These are phyloP conservation scores for Alternaria triticina DNA, from an alignment of 2,329 filamentous ascomycete genomes.

Conservation along the genomic window DNA sequence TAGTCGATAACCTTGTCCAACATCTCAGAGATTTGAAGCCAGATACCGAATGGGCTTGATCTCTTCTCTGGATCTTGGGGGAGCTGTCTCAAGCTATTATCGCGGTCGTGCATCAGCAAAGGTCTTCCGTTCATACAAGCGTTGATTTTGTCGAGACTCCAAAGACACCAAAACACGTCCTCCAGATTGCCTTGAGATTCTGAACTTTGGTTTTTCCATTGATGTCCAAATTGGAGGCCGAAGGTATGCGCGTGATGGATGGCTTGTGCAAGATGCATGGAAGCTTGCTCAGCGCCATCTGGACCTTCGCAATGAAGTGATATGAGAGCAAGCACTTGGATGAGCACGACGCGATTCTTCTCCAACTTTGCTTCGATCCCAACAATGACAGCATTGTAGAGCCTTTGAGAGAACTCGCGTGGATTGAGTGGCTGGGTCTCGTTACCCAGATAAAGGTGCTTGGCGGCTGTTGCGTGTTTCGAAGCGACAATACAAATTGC, in stretches of 20 bases:
- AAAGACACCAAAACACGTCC: slow-evolving; percentile 58
- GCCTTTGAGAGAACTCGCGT: slow-evolving; percentile 53
- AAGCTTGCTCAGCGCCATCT: slow-evolving; percentile 56
- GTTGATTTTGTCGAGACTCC: slow-evolving; percentile 57
- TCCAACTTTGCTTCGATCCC: slow-evolving; percentile 51
- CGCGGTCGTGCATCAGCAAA: slow-evolving; percentile 56
- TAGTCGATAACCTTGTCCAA: slow-evolving; percentile 56
- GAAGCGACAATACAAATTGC: slow-evolving; percentile 58
- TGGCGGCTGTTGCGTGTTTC: slow-evolving; percentile 53
- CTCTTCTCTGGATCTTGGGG: slow-evolving; percentile 52
- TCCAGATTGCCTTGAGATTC: slow-evolving; percentile 50
- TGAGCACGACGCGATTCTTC: slow-evolving; percentile 55
- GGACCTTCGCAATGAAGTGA: slow-evolving; percentile 57
- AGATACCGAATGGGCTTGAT: slow-evolving; percentile 57
- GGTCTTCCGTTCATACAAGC: slow-evolving; percentile 56
- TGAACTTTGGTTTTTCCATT: slow-evolving; percentile 48
- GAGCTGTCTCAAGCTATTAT: slow-evolving; percentile 53
- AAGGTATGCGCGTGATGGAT: slow-evolving; percentile 59
- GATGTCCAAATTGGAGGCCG: slow-evolving; percentile 53
- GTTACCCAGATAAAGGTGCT: slow-evolving; percentile 49
- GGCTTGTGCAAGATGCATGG: slow-evolving; percentile 55
- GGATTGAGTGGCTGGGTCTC: slow-evolving; percentile 44
- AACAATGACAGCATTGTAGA: slow-evolving; percentile 53
- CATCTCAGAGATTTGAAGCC: slow-evolving; percentile 53
- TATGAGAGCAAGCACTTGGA: slow-evolving; percentile 55